phyloP scores from a whole-genome alignment of 108 stramenopile species.

The Nitzschia sp. region DNA sequence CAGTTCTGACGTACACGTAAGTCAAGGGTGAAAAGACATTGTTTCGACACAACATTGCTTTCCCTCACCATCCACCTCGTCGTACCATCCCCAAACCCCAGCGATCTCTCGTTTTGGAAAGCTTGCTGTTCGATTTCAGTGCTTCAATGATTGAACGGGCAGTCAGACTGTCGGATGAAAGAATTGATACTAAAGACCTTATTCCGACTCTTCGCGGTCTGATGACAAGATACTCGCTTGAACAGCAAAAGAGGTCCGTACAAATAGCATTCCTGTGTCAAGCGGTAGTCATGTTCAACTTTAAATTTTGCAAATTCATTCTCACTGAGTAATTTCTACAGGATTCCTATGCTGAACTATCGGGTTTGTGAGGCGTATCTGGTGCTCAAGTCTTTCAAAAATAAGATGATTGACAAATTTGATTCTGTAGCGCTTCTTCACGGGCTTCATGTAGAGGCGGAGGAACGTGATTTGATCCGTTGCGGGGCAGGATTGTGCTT shows the following conservation, averaged over 20 bases:
- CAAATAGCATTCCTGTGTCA: not conserved
- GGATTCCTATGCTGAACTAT: constrained; percentile 35
- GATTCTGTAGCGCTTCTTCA: constrained; percentile 25
- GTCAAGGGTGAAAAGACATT: not conserved
- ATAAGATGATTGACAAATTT: constrained; percentile 36
- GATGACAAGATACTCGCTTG: constrained; percentile 25
- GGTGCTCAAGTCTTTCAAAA: constrained; percentile 29
- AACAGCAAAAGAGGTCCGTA: constrained; percentile 35
- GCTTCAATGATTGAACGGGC: constrained; percentile 35
- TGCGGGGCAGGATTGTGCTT: constrained; percentile 33
- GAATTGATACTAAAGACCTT: constrained; percentile 22
- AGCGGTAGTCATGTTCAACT: not conserved
- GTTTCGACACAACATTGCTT: not conserved
- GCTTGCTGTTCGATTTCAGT: constrained; percentile 38
- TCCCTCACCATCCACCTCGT: not conserved
- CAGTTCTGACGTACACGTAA: constrained; percentile 21
- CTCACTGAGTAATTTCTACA: constrained; percentile 1
- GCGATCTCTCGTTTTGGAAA: constrained; percentile 32
- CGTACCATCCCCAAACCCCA: not conserved
- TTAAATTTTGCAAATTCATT: not conserved
- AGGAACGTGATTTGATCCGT: constrained; percentile 26
- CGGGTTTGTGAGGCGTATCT: constrained; percentile 30
- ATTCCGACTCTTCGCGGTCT: constrained; percentile 25
- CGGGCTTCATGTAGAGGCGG: constrained; percentile 25
- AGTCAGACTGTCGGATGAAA: constrained; percentile 19